Percentiles rank a stretch among this genome's conserved stretches.
Evolutionary conservation across 768 basidiomycete genomes (phyloP).

Genomic region (Pleurotus citrinopileatus): DNA sequence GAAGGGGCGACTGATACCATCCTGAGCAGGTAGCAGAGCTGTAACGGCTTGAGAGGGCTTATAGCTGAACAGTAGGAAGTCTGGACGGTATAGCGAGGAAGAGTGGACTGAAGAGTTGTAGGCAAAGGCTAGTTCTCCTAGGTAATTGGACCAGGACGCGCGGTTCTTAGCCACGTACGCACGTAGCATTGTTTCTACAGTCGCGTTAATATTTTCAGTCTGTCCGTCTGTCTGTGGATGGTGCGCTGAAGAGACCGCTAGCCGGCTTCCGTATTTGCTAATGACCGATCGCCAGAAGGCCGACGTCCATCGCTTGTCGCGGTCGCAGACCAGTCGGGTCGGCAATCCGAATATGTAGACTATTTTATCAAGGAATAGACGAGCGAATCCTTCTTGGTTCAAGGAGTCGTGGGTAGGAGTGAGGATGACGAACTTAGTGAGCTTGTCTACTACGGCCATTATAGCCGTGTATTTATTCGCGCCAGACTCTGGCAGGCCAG

Average conservation of each 20-base stretch:
- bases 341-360: slow-evolving; percentile 21
- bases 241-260: slow-evolving; percentile 26
- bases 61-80: slow-evolving; percentile 20
- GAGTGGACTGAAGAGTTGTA: slow-evolving; percentile 21
- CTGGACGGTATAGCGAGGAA: slow-evolving; percentile 20
- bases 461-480: slow-evolving; percentile 15
- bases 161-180: slow-evolving; percentile 19
- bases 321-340: slow-evolving; percentile 15
- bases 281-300: slow-evolving; percentile 26
- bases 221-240: slow-evolving; percentile 39
- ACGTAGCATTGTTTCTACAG: slow-evolving; percentile 20
- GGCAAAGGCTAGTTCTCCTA: slow-evolving; percentile 19
- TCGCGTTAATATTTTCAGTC: slow-evolving; percentile 25
- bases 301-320: slow-evolving; percentile 14
- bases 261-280: slow-evolving; percentile 13
- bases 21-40: background rate
- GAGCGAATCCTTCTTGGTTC: slow-evolving; percentile 20
- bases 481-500: slow-evolving; percentile 19
- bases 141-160: slow-evolving; percentile 19
- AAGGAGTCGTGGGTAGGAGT: slow-evolving; percentile 17
- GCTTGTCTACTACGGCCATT: slow-evolving; percentile 29
- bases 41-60: slow-evolving; percentile 12
- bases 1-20: slow-evolving; percentile 4
- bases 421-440: slow-evolving; percentile 20
- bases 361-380: slow-evolving; percentile 19